These are phyloP conservation scores for Aspergillus niger DNA, from an alignment of 2,329 filamentous ascomycete species.

Conservation along the genomic window DNA sequence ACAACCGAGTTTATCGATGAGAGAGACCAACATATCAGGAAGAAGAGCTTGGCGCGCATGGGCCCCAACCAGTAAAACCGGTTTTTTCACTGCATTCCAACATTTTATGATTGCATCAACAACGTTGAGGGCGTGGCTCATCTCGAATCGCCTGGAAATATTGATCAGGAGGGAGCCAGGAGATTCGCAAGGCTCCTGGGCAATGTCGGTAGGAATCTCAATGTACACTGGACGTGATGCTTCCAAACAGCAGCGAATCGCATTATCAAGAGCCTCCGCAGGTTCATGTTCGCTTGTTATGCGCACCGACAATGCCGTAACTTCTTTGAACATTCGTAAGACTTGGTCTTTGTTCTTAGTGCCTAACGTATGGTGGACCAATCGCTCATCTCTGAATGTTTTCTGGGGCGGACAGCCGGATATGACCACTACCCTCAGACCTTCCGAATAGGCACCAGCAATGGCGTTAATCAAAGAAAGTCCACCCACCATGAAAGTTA, in stretches of 20 bases:
- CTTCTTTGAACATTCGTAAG: constrained; percentile 9
- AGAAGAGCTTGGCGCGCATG: background rate
- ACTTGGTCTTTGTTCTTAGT: constrained; percentile 2
- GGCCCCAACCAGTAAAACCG: constrained; percentile 4
- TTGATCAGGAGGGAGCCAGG: background rate
- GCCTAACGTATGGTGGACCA: constrained; percentile 13
- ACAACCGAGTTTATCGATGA: constrained; percentile 11
- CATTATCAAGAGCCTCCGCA: background rate
- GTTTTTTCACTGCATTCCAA: background rate
- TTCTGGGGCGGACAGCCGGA: background rate
- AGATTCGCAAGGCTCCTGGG: background rate
- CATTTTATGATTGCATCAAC: too few species aligned
- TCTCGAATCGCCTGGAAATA: too few species aligned
- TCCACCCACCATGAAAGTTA: background rate
- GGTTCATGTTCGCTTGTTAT: background rate
- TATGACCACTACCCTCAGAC: constrained; percentile 7
- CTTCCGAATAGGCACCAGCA: constrained; percentile 3
- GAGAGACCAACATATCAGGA: background rate
- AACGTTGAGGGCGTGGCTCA: too few species aligned
- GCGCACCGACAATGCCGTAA: constrained; percentile 4
- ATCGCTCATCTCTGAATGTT: background rate
- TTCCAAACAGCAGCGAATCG: constrained; percentile 2
- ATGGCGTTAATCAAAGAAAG: constrained; percentile 4
- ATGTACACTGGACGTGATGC: constrained; percentile 14
- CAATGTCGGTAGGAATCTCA: constrained; percentile 12